A percentile compares a stretch with the other conserved stretches of the same genome.
These are phyloP conservation scores for Colletotrichum salicis DNA, from an alignment of 2,329 filamentous ascomycete species.

Conservation along the genomic window DNA sequence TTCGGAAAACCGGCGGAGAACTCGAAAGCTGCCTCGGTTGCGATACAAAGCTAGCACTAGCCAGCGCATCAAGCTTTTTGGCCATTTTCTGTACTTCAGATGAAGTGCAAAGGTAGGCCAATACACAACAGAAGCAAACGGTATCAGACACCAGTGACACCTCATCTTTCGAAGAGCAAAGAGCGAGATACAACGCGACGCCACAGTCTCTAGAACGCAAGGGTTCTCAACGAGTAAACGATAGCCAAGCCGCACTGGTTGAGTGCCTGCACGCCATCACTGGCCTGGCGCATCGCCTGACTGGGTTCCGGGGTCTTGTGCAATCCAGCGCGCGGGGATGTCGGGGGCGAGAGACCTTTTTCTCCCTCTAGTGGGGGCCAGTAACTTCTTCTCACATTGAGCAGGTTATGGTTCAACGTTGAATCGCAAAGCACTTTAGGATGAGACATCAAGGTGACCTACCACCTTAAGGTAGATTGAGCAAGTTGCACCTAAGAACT, in stretches of 20 bases:
- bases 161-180: not conserved
- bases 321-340: conserved; percentile 23
- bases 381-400: not conserved
- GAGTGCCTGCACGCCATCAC: conserved; percentile 17
- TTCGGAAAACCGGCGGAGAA: conserved; percentile 33
- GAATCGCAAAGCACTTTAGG: no score
- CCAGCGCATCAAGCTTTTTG: not conserved
- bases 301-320: conserved; percentile 17
- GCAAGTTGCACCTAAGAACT: no score
- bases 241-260: conserved; percentile 17
- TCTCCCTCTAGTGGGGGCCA: not conserved
- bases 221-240: not conserved
- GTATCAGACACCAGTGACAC: not conserved
- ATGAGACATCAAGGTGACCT: no score
- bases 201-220: conserved; percentile 6
- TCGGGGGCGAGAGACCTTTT: conserved; percentile 28
- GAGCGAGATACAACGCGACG: not conserved
- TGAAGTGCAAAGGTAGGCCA: not conserved
- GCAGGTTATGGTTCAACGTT: no score
- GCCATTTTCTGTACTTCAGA: not conserved
- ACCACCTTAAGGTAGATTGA: no score
- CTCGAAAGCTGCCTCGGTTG: not conserved
- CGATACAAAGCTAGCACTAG: not conserved
- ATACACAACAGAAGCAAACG: not conserved
- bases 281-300: not conserved